Evolutionary conservation across 768 basidiomycete genomes (phyloP), one percentile per base, ranked within the genome.

Genomic region (Auriculariales sp.): DNA sequence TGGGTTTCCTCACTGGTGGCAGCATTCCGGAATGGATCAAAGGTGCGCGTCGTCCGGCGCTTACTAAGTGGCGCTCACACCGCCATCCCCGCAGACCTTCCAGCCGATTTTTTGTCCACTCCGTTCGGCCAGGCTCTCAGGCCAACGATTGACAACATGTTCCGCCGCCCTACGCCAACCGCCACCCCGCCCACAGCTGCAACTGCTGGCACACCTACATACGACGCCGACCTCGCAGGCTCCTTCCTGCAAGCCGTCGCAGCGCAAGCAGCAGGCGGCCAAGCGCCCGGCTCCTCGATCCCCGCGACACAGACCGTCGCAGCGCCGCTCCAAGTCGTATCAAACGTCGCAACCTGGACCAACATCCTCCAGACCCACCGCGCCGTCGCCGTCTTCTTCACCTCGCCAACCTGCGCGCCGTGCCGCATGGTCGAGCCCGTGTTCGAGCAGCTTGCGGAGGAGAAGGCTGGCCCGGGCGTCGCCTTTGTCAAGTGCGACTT

Each of bases 111-210:
- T 64, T 75, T 93, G 22, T 83, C 88, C 0, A 92, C 89, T 0
- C 88, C 89, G 0, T 89, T 95, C 55, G 92, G 92, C 14, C 76
- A 77, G 5, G 78, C 83, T 0, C 72, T 97, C 42, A 79, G 85
- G 0, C 92, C 93, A 1, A 91, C 83, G 35, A 95, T 98, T 47
- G 92, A 97, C 59, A 70, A 77, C 44, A 91, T 94, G 90, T 95
- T 78, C 64, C 68, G 75, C 22, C 71, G 78, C 22, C 78, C 82
- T 2, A 55, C 66, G 0, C 66, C 78, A 7, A 69, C 68, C 6
- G 66, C 67, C 29, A 59, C 71, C 22, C 42, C 59, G 55, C 45
- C 55, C 24, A 57, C 66, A 3, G 61, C 63, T 1, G 54, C 61
- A 3, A 51, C 65, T 12, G 66, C 63, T 1, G 54, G 19, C 35